Evolutionary conservation across 2,329 filamentous ascomycete species (phyloP).

Genomic region (Alternaria brassicae): DNA sequence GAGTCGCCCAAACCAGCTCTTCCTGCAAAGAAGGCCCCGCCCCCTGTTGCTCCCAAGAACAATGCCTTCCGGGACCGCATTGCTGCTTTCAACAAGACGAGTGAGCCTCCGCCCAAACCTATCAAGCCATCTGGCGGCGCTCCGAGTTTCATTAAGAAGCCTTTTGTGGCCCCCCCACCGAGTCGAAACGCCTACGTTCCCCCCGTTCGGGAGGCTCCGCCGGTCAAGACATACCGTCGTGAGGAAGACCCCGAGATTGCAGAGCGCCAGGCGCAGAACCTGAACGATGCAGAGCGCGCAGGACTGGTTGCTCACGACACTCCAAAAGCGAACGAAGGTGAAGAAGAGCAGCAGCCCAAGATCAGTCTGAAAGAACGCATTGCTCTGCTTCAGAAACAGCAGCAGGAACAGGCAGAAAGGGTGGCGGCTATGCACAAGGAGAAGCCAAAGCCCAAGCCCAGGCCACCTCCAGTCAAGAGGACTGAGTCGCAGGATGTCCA

Average conservation of each 20-base stretch:
- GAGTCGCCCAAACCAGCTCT: slow-evolving; percentile 51
- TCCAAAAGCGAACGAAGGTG: slow-evolving; percentile 58
- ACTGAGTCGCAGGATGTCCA: slow-evolving; percentile 55
- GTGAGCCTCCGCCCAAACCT: slow-evolving; percentile 84
- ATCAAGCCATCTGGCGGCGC: slow-evolving; percentile 75
- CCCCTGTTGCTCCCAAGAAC: slow-evolving; percentile 76
- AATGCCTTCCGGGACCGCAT: slow-evolving; percentile 94
- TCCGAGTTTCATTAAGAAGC: slow-evolving; percentile 88
- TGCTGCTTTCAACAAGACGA: slow-evolving; percentile 92
- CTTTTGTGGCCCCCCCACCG: slow-evolving; percentile 93
- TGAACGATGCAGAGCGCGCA: slow-evolving; percentile 72
- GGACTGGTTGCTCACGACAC: slow-evolving; percentile 59
- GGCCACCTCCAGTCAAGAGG: slow-evolving; percentile 69
- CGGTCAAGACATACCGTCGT: slow-evolving; percentile 79
- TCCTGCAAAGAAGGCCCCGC: slow-evolving; percentile 64
- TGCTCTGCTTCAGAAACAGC: slow-evolving; percentile 90
- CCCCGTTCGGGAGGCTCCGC: slow-evolving; percentile 71
- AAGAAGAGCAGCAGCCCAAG: slow-evolving; percentile 82
- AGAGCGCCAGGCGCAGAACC: slow-evolving; percentile 70
- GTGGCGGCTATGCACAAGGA: slow-evolving; percentile 84
- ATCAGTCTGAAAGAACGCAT: slow-evolving; percentile 95
- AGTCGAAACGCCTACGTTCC: slow-evolving; percentile 92
- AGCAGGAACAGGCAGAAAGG: slow-evolving; percentile 84
- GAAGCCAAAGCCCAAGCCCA: slow-evolving; percentile 76
- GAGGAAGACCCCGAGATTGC: slow-evolving; percentile 79